Evolutionary conservation across 192 early-diverging fungal species (phyloP), one percentile per base, ranked within the genome.

Genomic region (Coemansia sp.): DNA sequence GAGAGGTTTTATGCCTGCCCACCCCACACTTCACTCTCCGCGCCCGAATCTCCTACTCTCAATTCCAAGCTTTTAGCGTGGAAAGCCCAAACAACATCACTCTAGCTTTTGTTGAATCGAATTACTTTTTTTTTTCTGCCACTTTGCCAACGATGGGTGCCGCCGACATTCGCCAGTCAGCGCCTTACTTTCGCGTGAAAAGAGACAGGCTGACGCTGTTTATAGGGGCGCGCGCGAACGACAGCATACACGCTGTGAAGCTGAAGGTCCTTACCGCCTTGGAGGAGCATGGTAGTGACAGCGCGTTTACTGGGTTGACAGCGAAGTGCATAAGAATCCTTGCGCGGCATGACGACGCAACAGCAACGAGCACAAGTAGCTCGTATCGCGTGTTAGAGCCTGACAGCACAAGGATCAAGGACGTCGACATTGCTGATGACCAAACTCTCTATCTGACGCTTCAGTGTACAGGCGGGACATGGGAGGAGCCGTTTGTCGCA

Each of bases 141-240:
- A 32, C 29, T 36, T 53, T 32, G 32, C 29, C 17, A 15, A 26
- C 4, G n/a, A 61, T 72, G 69, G 58, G 57, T 21, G 42, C 53
- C 42, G 29, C 21, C 10, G 65, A 71, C 32, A 68, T 78, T 40
- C 29, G 62, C 26, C 41, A 32, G 15, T 43, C 40, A 11, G n/a
- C 24, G 22, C 77, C 77, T 9, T 74, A 64, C 40, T 80, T 74
- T 44, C 67, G 72, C 3, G 56, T 74, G 27, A 80, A 80, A 53
- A 63, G 77, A 15, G 77, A 64, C 36, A 17, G 27, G 2, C 46
- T 80, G 40, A 80, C 77, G 9, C 44, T 80, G 17, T 67, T 80
- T 42, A 26, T 80, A 4, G 61, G 60, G 22, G 29, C 68, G 18
- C 37, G 33, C 3, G 48, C 64, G 3, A 57, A 48, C 27, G 54